Evolutionary conservation across 345 rosid species (phyloP), one percentile per base, ranked within the genome.

Genomic region (Citrus medica): DNA sequence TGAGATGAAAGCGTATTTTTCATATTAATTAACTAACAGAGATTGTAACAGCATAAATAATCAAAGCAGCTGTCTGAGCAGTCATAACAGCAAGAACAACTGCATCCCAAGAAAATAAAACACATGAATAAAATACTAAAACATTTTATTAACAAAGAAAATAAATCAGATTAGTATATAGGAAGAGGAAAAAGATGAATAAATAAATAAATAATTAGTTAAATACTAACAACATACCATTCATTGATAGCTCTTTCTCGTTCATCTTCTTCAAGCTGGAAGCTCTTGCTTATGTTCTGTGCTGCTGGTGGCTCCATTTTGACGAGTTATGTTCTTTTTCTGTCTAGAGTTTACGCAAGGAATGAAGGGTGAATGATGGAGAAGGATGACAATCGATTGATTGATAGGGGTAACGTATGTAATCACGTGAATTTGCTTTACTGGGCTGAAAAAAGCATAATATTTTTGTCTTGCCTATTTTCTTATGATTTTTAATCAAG

Each of bases 1-100:
- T 37, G 55, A 40, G 30, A 9, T 38, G 28, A 38, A 38, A 67
- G 28, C n/a, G 19, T 24, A n/a, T n/a, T 67, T n/a, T 51, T 48
- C 35, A 14, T 24, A 64, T 3, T 3, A 61, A 10, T 35, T 46
- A 46, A 46, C 24, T 56, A 25, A 56, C 51, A 84, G 75, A 77
- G 38, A 56, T 25, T 61, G 73, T 13, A 53, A 64, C 89, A 88
- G 76, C 84, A 88, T 51, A 88, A 51, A 83, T 72, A 86, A 67
- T 82, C 84, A 33, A 88, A 74, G 82, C 83, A 83, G 86, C 69
- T 82, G 70, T 77, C 82, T 6, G 66, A 53, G 82, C 91, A 88
- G 72, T 82, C 88, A 75, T 60, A 88, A 22, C 79, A 86, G 87
- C 88, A 88, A 59, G 89, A 88, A 77, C 91, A 88, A 74, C 91